Evolutionary conservation across 495 filamentous ascomycete genomes (phyloP).

Genomic region (Neurospora intermedia): DNA sequence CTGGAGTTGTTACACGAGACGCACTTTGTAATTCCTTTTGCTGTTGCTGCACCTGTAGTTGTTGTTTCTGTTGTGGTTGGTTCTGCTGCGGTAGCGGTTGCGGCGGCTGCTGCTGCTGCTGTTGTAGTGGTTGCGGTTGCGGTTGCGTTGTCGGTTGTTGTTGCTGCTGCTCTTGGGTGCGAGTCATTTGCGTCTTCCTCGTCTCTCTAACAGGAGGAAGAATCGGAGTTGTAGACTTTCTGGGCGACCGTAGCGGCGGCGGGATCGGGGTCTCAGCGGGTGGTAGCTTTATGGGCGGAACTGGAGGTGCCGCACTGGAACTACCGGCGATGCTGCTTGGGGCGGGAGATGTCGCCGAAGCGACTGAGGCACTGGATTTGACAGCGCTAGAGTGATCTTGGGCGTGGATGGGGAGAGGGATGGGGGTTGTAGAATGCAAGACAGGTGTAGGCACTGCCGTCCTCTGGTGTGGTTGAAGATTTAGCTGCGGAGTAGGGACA

Average conservation of each 20-base stretch:
- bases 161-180: conserved; percentile 18
- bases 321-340: conserved; percentile 15
- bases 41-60: conserved; percentile 5
- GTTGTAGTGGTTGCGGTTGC: conserved; percentile 18
- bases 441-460: conserved; percentile 5
- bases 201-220: conserved; percentile 37
- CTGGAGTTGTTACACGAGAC: neutral
- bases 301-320: neutral
- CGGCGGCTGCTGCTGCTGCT: conserved; percentile 7
- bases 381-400: conserved; percentile 22
- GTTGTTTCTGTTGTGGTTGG: conserved; percentile 7
- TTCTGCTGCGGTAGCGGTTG: neutral
- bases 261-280: conserved; percentile 22
- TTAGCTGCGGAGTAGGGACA: conserved; percentile 35
- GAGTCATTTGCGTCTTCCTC: conserved; percentile 18
- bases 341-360: conserved; percentile 20
- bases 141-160: conserved; percentile 13
- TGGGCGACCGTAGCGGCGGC: conserved; percentile 25
- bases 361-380: conserved; percentile 15
- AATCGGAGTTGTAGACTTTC: conserved; percentile 44
- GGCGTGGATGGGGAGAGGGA: conserved; percentile 20
- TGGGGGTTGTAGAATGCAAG: conserved; percentile 26
- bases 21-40: neutral
- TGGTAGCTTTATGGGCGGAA: conserved; percentile 18
- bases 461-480: conserved; percentile 20